These are phyloP conservation scores for Alisma plantagoaquatica DNA, from an alignment of 106 monocot genomes.

Conservation along the genomic window DNA sequence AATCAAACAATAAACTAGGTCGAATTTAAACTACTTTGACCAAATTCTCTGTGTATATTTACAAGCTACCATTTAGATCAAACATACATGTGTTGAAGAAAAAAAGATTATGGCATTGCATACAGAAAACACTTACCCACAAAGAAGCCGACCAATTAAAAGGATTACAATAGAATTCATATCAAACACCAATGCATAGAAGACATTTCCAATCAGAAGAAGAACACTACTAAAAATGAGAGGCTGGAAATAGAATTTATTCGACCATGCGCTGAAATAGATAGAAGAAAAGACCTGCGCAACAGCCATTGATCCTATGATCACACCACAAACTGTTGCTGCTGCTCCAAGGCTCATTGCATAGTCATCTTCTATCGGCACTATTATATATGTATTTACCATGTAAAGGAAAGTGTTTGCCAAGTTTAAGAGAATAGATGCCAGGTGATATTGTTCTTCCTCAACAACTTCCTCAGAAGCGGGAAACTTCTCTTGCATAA, in stretches of 20 bases:
- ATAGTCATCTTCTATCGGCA: conserved; percentile 88
- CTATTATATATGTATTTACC: conserved; percentile 95
- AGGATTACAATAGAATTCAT: too few relatives aligned
- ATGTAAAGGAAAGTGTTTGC: conserved; percentile 89
- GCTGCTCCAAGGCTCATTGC: conserved; percentile 77
- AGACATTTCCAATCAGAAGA: conserved; percentile 61
- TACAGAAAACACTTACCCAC: too few relatives aligned
- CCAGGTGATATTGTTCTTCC: conserved; percentile 61
- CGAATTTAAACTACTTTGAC: too few relatives aligned
- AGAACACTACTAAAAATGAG: conserved; percentile 75
- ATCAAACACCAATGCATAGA: conserved; percentile 84
- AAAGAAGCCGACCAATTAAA: too few relatives aligned
- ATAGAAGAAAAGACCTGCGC: conserved; percentile 74
- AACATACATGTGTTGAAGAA: too few relatives aligned
- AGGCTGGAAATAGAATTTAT: conserved; percentile 76
- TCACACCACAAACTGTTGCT: conserved; percentile 80
- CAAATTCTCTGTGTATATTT: too few relatives aligned
- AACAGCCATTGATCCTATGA: conserved; percentile 95
- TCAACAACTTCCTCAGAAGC: conserved; percentile 33
- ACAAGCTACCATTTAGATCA: too few relatives aligned
- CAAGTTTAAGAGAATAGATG: conserved; percentile 77
- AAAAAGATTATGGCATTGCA: too few relatives aligned
- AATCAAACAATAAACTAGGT: too few relatives aligned
- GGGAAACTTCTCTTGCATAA: conserved; percentile 56
- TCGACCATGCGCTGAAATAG: conserved; percentile 95